Conservation (phyloP, 768 basidiomycete genomes). For the Trametes maxima region DNA sequence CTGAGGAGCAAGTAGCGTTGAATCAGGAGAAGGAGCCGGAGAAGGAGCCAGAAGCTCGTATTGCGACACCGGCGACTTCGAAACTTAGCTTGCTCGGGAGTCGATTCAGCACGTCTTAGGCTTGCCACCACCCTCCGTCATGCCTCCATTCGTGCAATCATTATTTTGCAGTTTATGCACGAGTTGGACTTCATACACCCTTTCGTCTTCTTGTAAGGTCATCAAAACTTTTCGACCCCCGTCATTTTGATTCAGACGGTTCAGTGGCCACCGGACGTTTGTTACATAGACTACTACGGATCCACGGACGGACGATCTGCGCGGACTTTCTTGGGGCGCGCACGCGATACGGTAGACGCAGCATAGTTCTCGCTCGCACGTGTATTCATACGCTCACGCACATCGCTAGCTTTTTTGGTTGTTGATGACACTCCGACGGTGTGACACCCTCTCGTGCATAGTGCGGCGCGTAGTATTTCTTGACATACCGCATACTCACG, state of each 20-base stretch:
- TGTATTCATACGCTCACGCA: constrained; percentile 11
- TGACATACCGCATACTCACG: too few species aligned
- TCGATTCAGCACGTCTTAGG: constrained; percentile 13
- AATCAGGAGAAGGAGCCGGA: constrained; percentile 1
- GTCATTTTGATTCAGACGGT: too few species aligned
- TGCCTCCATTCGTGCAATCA: neutral
- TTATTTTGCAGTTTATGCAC: too few species aligned
- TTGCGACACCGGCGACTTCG: neutral
- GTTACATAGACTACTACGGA: constrained; percentile 3
- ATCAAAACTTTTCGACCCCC: too few species aligned
- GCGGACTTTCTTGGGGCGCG: neutral
- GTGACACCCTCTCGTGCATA: too few species aligned
- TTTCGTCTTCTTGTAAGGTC: too few species aligned
- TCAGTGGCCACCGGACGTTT: neutral
- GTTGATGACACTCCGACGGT: neutral
- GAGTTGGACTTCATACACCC: too few species aligned
- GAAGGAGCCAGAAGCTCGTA: neutral
- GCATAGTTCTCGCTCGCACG: constrained; percentile 14
- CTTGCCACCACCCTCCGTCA: too few species aligned
- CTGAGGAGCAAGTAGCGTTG: constrained; percentile 3
- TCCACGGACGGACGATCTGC: constrained; percentile 4
- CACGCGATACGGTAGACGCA: constrained; percentile 15
- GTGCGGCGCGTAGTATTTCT: too few species aligned
- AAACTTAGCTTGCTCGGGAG: constrained; percentile 14
- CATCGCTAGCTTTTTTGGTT: neutral